Conservation (phyloP, 2,329 filamentous ascomycete species). For the Neospermospora avenae region DNA sequence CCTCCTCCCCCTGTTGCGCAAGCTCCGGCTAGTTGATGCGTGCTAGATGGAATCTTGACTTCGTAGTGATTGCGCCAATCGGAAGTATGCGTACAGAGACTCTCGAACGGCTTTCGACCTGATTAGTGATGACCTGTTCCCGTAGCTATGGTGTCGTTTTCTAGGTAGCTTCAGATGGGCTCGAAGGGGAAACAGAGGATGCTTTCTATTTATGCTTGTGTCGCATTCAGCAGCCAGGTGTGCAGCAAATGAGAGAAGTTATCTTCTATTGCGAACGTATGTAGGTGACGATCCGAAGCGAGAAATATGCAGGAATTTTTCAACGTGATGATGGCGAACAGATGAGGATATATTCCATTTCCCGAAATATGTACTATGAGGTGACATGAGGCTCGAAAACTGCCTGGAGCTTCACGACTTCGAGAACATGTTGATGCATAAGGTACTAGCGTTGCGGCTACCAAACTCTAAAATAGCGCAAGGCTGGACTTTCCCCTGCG, state of each 20-base stretch:
- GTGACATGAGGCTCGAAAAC: not conserved
- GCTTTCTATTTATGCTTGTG: not conserved
- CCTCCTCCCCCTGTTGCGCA: not conserved
- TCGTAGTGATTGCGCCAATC: no score
- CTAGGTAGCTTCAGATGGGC: not conserved
- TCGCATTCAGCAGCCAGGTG: not conserved
- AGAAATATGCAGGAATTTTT: not conserved
- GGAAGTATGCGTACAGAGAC: no score
- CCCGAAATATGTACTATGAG: not conserved
- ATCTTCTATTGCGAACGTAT: no score
- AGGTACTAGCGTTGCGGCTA: slow-evolving; percentile 6
- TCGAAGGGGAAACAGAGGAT: not conserved
- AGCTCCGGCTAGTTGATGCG: not conserved
- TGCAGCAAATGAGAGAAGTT: no score
- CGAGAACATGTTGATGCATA: not conserved
- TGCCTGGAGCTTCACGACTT: not conserved
- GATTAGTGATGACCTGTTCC: not conserved
- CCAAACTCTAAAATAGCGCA: not conserved
- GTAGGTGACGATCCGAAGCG: no score
- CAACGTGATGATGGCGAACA: not conserved
- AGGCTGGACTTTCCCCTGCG: not conserved
- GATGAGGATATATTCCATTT: not conserved
- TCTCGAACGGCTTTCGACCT: no score
- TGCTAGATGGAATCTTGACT: not conserved
- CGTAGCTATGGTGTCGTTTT: not conserved